Conservation (phyloP, 1,139 yeast species). For the Yamadazyma atmosphaerica region DNA sequence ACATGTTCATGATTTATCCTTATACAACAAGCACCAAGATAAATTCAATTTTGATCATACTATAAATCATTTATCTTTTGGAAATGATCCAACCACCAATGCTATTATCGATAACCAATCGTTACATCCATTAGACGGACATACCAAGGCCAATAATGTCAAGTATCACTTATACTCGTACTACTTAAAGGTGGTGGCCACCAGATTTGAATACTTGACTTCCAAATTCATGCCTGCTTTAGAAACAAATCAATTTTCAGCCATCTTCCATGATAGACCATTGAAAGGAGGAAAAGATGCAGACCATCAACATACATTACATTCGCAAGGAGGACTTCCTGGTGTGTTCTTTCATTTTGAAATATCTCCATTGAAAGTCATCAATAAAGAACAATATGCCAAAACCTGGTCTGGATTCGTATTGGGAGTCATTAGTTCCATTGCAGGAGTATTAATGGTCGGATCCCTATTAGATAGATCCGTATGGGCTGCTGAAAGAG, state of each 20-base stretch:
- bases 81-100: conserved; percentile 49
- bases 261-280: conserved; percentile 88
- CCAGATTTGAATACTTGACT: conserved; percentile 72
- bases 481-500: conserved; percentile 86
- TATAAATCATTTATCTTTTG: conserved; percentile 83
- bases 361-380: conserved; percentile 89
- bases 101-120: conserved; percentile 28
- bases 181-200: conserved; percentile 86
- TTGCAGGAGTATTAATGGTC: conserved; percentile 92
- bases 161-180: conserved; percentile 73
- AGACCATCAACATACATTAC: conserved; percentile 87
- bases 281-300: conserved; percentile 82
- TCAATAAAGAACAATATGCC: conserved; percentile 76
- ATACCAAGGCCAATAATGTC: conserved; percentile 22
- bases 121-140: conserved; percentile 74
- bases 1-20: conserved; percentile 83
- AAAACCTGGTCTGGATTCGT: conserved; percentile 85
- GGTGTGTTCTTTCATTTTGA: conserved; percentile 88
- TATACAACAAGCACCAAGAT: conserved; percentile 55
- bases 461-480: conserved; percentile 87
- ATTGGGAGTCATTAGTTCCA: conserved; percentile 80
- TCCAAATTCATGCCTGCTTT: conserved; percentile 29
- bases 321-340: conserved; percentile 85
- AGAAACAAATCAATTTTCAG: conserved; percentile 92
- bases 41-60: conserved; percentile 70